These are phyloP conservation scores for Musa troglodytarum DNA, from an alignment of 176 grass and related monocot species.

Conservation along the genomic window DNA sequence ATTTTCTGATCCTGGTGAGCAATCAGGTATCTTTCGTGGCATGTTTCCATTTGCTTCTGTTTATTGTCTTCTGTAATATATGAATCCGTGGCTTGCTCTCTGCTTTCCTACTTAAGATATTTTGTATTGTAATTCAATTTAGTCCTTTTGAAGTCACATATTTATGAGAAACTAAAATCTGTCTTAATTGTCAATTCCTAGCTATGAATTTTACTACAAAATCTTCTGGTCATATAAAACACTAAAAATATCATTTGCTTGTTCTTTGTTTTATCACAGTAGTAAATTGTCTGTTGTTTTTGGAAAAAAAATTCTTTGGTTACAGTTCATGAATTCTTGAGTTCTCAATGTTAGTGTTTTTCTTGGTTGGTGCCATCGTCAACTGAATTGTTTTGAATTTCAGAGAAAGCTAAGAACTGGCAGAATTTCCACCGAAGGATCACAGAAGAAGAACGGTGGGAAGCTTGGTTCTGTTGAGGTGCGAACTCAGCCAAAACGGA, in stretches of 20 bases:
- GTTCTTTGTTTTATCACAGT: too few relatives aligned
- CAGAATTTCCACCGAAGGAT: conserved; percentile 8
- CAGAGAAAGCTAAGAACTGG: conserved; percentile 21
- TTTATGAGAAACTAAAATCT: neutral
- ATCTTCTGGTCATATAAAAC: too few relatives aligned
- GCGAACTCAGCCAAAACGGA: conserved; percentile 43
- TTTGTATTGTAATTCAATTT: neutral
- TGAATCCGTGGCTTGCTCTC: too few relatives aligned
- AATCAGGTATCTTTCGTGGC: too few relatives aligned
- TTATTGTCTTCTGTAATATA: neutral
- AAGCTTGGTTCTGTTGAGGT: neutral
- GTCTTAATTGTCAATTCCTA: too few relatives aligned
- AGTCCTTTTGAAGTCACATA: neutral
- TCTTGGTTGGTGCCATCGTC: neutral
- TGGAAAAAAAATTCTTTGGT: too few relatives aligned
- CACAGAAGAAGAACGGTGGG: conserved; percentile 25
- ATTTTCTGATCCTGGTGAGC: too few relatives aligned
- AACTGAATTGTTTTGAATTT: neutral
- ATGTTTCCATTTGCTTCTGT: too few relatives aligned
- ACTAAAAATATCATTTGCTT: too few relatives aligned
- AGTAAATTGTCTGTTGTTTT: too few relatives aligned
- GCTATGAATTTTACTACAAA: too few relatives aligned
- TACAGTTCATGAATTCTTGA: too few relatives aligned
- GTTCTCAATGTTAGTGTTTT: neutral
- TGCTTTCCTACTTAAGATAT: neutral